These are phyloP conservation scores for Colletotrichum tropicale DNA, from an alignment of 2,329 filamentous ascomycete species.

Conservation along the genomic window DNA sequence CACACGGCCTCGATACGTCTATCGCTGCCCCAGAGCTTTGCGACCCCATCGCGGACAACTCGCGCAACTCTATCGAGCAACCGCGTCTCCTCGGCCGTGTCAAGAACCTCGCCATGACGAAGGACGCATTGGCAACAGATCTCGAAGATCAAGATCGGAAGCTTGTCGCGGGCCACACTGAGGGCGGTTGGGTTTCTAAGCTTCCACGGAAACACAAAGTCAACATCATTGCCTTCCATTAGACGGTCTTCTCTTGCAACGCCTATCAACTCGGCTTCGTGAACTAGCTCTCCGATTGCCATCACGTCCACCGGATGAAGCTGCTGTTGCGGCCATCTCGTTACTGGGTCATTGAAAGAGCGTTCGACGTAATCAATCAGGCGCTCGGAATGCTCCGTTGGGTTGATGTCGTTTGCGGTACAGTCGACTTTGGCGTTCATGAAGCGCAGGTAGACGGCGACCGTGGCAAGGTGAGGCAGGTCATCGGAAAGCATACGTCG, in stretches of 20 bases:
- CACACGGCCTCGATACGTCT: neutral
- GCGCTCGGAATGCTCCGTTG: neutral
- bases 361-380: neutral
- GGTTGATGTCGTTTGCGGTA: neutral
- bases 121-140: neutral
- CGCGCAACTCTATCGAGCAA: neutral
- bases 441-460: neutral
- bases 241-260: neutral
- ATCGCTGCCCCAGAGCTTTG: neutral
- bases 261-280: neutral
- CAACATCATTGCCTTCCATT: neutral
- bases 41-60: neutral
- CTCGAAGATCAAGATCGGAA: neutral
- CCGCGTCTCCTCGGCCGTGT: neutral
- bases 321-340: neutral
- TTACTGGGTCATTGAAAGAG: neutral
- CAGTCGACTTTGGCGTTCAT: neutral
- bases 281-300: neutral
- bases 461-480: neutral
- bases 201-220: neutral
- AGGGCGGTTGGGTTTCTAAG: neutral
- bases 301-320: neutral
- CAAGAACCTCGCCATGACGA: neutral
- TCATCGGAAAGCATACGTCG: neutral
- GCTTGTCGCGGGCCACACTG: neutral